phyloP scores from a whole-genome alignment of 2,329 filamentous ascomycete genomes.

The Beauveria brongniartii region DNA sequence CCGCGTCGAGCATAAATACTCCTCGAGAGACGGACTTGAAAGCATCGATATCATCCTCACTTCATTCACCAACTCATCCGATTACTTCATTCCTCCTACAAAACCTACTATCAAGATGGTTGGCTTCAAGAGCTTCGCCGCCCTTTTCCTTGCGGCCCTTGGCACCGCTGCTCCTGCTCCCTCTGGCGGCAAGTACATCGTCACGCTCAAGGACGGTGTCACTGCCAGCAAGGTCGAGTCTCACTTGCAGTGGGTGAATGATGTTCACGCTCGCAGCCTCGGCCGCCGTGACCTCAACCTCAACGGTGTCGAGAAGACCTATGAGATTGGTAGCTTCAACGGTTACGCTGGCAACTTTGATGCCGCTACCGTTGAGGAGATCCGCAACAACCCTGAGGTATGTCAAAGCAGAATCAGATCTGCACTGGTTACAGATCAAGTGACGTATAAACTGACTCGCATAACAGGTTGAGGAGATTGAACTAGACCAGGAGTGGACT shows the following conservation, averaged over 20 bases:
- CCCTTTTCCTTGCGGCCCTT: slow-evolving; percentile 12
- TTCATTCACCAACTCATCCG: background rate
- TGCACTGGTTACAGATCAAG: background rate
- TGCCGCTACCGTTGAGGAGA: slow-evolving; percentile 30
- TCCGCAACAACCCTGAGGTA: slow-evolving; percentile 32
- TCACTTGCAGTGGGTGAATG: slow-evolving; percentile 26
- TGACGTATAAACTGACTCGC: background rate
- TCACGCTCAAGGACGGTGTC: slow-evolving; percentile 34
- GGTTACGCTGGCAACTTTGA: slow-evolving; percentile 38
- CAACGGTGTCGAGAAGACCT: slow-evolving; percentile 23
- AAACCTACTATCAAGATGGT: slow-evolving; percentile 12
- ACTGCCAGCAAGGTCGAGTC: slow-evolving; percentile 23
- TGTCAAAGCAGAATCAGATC: slow-evolving; percentile 12
- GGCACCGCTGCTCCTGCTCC: slow-evolving; percentile 8
- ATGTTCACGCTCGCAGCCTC: slow-evolving; percentile 25
- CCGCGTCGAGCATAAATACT: background rate
- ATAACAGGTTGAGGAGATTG: slow-evolving; percentile 24
- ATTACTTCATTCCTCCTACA: background rate
- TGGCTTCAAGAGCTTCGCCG: slow-evolving; percentile 16
- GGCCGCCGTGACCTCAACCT: slow-evolving; percentile 25
- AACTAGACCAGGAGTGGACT: slow-evolving; percentile 21
- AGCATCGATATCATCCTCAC: background rate
- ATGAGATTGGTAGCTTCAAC: slow-evolving; percentile 25
- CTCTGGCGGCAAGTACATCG: slow-evolving; percentile 31
- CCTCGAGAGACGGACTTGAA: background rate